These are phyloP conservation scores for Candida labiduridarum DNA, from an alignment of 1,139 yeast species.

Conservation along the genomic window DNA sequence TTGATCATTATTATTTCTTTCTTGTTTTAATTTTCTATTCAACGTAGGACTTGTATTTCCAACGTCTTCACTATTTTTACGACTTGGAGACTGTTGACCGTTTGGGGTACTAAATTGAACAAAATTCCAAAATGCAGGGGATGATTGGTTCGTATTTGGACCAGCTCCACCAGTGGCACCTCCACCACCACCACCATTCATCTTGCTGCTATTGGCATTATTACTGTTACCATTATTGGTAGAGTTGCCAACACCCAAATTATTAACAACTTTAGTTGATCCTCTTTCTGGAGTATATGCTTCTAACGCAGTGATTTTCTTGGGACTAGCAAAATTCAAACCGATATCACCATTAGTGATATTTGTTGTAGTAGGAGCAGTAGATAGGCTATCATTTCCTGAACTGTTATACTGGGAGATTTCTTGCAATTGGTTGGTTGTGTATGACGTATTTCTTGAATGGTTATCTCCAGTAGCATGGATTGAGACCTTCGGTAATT, in stretches of 20 bases:
- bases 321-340: conserved; percentile 51
- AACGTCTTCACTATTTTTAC: conserved; percentile 42
- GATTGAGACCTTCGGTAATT: conserved; percentile 32
- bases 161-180: conserved; percentile 4
- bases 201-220: conserved; percentile 15
- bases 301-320: conserved; percentile 66
- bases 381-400: conserved; percentile 7
- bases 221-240: conserved; percentile 7
- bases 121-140: conserved; percentile 80
- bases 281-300: conserved; percentile 87
- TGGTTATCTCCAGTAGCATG: conserved; percentile 7
- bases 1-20: conserved; percentile 6
- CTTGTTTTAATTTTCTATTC: conserved; percentile 26
- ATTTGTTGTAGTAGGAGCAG: conserved; percentile 5
- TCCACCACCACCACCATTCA: neutral
- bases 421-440: conserved; percentile 10
- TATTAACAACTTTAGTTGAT: conserved; percentile 21
- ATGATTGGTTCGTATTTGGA: conserved; percentile 43
- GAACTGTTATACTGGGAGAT: conserved; percentile 5
- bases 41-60: conserved; percentile 45
- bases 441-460: conserved; percentile 18
- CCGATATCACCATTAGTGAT: conserved; percentile 29
- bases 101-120: conserved; percentile 75
- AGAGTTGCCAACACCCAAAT: neutral
- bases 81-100: conserved; percentile 45